These are phyloP conservation scores for Hippophae rhamnoides DNA, from an alignment of 306 rosid genomes.

Conservation along the genomic window DNA sequence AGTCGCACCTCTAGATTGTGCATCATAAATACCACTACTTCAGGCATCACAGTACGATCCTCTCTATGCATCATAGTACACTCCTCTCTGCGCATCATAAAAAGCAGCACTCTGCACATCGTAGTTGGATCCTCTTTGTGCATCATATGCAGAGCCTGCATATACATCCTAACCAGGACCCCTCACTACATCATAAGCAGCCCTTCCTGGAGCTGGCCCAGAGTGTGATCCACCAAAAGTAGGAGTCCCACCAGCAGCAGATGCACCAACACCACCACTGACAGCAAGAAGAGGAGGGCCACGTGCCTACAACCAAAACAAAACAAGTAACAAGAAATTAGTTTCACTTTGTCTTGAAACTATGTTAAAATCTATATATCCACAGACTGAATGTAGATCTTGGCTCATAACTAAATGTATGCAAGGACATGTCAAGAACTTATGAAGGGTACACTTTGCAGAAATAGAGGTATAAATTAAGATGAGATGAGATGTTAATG, in stretches of 20 bases:
- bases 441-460: no score
- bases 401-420: no score
- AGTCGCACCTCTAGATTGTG: conserved; percentile 52
- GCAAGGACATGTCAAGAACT: no score
- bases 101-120: conserved; percentile 39
- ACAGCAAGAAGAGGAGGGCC: conserved; percentile 28
- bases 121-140: conserved; percentile 44
- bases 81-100: conserved; percentile 28
- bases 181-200: conserved; percentile 41
- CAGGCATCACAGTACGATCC: conserved; percentile 37
- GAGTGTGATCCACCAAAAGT: conserved; percentile 47
- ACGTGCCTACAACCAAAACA: conserved; percentile 48
- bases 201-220: conserved; percentile 31
- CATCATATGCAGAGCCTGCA: conserved; percentile 26
- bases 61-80: conserved; percentile 42
- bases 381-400: no score
- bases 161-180: conserved; percentile 25
- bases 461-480: no score
- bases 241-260: conserved; percentile 26
- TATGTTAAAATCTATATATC: no score
- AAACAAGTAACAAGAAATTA: not conserved
- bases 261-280: conserved; percentile 6
- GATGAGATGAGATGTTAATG: no score
- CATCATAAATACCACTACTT: conserved; percentile 2
- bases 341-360: not conserved